Conservation (phyloP, 345 rosid genomes). For the Linum lewisii region DNA sequence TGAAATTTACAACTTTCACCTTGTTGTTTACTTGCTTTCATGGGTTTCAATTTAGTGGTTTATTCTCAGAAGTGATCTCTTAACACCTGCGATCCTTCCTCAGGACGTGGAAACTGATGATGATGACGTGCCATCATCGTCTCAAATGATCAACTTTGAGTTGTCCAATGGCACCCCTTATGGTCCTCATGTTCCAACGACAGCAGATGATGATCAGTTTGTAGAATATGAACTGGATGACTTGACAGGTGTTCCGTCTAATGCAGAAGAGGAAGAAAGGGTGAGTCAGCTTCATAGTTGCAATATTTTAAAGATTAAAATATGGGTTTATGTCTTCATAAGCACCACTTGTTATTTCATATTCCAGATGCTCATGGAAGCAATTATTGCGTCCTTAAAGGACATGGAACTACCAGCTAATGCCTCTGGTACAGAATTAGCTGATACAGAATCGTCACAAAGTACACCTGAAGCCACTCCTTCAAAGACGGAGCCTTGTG, state of each 20-base stretch:
- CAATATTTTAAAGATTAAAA: not conserved
- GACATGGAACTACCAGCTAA: conserved; percentile 35
- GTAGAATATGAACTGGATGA: conserved; percentile 82
- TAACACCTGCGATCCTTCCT: conserved; percentile 15
- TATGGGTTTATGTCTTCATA: conserved; percentile 1
- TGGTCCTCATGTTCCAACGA: conserved; percentile 47
- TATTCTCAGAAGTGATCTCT: not conserved
- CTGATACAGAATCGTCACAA: not conserved
- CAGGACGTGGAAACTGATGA: conserved; percentile 45
- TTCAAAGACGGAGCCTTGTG: not conserved
- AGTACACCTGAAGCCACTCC: not conserved
- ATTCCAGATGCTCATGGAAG: conserved; percentile 83
- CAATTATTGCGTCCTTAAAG: conserved; percentile 56
- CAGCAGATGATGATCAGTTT: conserved; percentile 58
- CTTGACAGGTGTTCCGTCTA: conserved; percentile 62
- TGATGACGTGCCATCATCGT: conserved; percentile 38
- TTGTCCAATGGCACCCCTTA: conserved; percentile 50
- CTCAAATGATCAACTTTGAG: conserved; percentile 80
- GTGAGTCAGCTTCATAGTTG: conserved; percentile 23
- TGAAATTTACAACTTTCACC: not conserved
- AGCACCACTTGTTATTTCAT: conserved; percentile 7
- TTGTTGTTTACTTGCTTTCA: not conserved
- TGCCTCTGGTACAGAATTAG: not conserved
- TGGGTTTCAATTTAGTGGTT: not conserved
- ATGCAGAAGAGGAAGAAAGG: conserved; percentile 77